Evolutionary conservation across 495 filamentous ascomycete genomes (phyloP).

Genomic region (Neurospora sp.): DNA sequence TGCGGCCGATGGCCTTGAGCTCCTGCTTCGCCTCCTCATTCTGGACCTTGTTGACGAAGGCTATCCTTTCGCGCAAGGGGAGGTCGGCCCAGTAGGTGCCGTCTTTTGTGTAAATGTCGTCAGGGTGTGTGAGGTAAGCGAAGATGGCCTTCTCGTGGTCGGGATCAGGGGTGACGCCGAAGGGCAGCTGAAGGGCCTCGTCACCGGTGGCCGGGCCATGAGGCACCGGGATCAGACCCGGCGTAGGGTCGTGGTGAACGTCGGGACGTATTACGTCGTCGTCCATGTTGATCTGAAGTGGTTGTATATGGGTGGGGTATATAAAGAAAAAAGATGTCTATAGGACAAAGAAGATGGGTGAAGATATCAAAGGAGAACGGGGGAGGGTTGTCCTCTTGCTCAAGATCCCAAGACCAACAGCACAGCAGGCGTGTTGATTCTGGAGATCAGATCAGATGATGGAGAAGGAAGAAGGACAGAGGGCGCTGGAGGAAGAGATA

Average conservation of each 20-base stretch:
- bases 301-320: slow-evolving; percentile 4
- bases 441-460: neutral
- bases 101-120: slow-evolving; percentile 70
- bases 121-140: slow-evolving; percentile 61
- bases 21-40: slow-evolving; percentile 54
- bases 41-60: slow-evolving; percentile 64
- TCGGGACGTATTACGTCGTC: slow-evolving; percentile 28
- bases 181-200: slow-evolving; percentile 12
- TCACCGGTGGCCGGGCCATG: slow-evolving; percentile 37
- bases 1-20: slow-evolving; percentile 52
- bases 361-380: neutral
- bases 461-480: neutral
- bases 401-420: neutral
- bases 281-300: slow-evolving; percentile 7
- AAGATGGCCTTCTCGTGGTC: slow-evolving; percentile 62
- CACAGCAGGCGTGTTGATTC: neutral
- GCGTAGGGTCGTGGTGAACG: slow-evolving; percentile 29
- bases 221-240: slow-evolving; percentile 37
- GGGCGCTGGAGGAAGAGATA: neutral
- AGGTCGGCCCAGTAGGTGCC: slow-evolving; percentile 89
- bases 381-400: neutral
- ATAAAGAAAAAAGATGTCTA: neutral
- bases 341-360: neutral
- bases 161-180: slow-evolving; percentile 33
- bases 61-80: slow-evolving; percentile 49